Evolutionary conservation across 768 basidiomycete species (phyloP).

Genomic region (Calvatia gigantea): DNA sequence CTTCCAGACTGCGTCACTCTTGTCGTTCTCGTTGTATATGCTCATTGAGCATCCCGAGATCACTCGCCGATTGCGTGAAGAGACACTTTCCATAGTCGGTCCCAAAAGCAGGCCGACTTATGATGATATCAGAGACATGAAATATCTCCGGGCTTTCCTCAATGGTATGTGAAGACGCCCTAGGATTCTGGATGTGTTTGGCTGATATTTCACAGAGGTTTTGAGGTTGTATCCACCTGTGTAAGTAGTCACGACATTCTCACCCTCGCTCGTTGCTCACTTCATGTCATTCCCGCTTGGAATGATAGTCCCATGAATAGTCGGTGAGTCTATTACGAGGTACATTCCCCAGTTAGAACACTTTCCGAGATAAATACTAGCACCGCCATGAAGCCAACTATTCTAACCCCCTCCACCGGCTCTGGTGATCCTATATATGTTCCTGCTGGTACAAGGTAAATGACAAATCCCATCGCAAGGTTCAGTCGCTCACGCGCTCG

Average conservation of each 20-base stretch:
- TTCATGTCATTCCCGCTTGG: neutral
- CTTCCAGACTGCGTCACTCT: slow-evolving; percentile 32
- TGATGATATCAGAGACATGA: slow-evolving; percentile 40
- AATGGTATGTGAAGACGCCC: slow-evolving; percentile 17
- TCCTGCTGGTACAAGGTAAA: slow-evolving; percentile 18
- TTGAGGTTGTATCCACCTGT: slow-evolving; percentile 16
- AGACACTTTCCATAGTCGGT: slow-evolving; percentile 33
- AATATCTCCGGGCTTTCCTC: slow-evolving; percentile 23
- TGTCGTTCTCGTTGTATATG: slow-evolving; percentile 40
- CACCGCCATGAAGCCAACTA: slow-evolving; percentile 15
- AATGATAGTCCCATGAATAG: slow-evolving; percentile 3
- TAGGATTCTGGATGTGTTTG: too few relatives aligned
- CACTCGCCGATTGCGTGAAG: slow-evolving; percentile 29
- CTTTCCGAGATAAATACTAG: neutral
- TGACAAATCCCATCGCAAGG: neutral
- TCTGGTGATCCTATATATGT: slow-evolving; percentile 23
- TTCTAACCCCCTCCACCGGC: slow-evolving; percentile 11
- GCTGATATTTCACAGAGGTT: slow-evolving; percentile 5
- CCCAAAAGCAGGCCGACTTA: slow-evolving; percentile 29
- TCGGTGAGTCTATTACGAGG: neutral
- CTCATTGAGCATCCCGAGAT: slow-evolving; percentile 35
- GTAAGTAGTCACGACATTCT: slow-evolving; percentile 11
- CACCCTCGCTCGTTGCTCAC: neutral
- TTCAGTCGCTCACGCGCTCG: neutral
- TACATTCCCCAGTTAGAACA: too few relatives aligned